Base-by-base conservation (phyloP, 495 filamentous ascomycete species). In the Daldinia decipiens region DNA sequence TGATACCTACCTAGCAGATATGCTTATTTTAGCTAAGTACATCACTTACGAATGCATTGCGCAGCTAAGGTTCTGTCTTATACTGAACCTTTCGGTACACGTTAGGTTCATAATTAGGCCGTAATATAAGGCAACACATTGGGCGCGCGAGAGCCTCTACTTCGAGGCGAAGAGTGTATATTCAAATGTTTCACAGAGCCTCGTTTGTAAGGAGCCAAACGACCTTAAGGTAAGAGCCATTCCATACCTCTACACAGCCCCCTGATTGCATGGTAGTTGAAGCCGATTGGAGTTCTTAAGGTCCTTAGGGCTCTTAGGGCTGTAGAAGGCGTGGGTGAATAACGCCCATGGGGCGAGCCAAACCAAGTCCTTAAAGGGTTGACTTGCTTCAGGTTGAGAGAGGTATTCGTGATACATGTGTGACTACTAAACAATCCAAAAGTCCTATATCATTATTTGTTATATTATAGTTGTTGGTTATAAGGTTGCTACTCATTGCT, bases 211-310 rank as follows among this genome's bases (percentile, higher is more conserved):
- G 5, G 7, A 51, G 12, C 19, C 40, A 58, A 53, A 26, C 31
- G 36, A 51, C 50, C 38, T 61, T 31, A 36, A 59, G 13, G 47
- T 27, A 15, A 59, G 26, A 19, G 26, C 7, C 13, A 24, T 55
- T 27, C 51, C 36, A 39, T 31, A 8, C 54, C 36, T 56, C 43
- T 38, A 51, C 63, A 72, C 52, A 64, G 64, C 69, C 64, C 40
- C 59, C 31, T 24, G 21, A 36, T 51, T 60, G 15, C 36, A 56
- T 43, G 17, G 21, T 2, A 34, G 39, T 59, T 27, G 31, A 40
- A 61, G 40, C 36, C n/a, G 36, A 39, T 12, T 57, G 19, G 43
- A 11, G 3, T 21, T 12, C 17, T 9, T 31, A n/a, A 19, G 15
- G 29, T 24, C 29, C 24, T 56, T 51, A 51, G 32, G 63, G 67